phyloP scores from a whole-genome alignment of 345 rosid genomes.

The Moricandia arvensis region DNA sequence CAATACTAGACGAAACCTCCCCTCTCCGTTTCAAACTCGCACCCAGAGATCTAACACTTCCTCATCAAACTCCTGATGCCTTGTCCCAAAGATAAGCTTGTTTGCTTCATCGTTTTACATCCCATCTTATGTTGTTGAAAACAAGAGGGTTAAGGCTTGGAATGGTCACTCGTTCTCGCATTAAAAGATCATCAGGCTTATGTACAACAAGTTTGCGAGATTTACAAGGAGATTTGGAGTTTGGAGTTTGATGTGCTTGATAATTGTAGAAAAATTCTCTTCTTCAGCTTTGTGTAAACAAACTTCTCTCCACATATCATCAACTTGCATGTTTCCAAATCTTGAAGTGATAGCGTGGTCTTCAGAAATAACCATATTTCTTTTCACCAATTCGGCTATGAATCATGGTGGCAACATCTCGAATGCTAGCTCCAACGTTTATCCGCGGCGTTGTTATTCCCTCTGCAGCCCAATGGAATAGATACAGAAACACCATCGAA shows the following conservation, averaged over 20 bases:
- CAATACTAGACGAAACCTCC: not conserved
- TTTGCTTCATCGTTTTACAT: too few relatives aligned
- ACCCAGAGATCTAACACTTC: not conserved
- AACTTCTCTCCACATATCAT: too few relatives aligned
- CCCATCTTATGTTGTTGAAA: too few relatives aligned
- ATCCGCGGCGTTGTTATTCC: not conserved
- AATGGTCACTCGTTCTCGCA: not conserved
- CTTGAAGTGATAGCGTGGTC: too few relatives aligned
- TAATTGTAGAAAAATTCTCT: not conserved
- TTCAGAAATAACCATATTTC: too few relatives aligned
- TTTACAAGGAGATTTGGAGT: not conserved
- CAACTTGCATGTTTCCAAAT: too few relatives aligned
- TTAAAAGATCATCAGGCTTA: not conserved
- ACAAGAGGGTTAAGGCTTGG: too few relatives aligned
- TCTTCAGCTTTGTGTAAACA: too few relatives aligned
- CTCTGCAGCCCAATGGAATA: not conserved
- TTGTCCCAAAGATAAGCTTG: too few relatives aligned
- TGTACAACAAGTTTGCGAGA: not conserved
- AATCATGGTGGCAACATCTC: slow-evolving; percentile 29
- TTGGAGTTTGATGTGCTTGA: not conserved
- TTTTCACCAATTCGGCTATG: slow-evolving; percentile 31
- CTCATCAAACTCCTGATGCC: too few relatives aligned
- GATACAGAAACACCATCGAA: too few relatives aligned
- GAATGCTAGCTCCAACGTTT: slow-evolving; percentile 5
- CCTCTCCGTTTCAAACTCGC: not conserved